A percentile compares a stretch with the other conserved stretches of the same genome.
Conservation (phyloP, 371 early-diverging fungal species). For the Dentiscutata heterogama region DNA sequence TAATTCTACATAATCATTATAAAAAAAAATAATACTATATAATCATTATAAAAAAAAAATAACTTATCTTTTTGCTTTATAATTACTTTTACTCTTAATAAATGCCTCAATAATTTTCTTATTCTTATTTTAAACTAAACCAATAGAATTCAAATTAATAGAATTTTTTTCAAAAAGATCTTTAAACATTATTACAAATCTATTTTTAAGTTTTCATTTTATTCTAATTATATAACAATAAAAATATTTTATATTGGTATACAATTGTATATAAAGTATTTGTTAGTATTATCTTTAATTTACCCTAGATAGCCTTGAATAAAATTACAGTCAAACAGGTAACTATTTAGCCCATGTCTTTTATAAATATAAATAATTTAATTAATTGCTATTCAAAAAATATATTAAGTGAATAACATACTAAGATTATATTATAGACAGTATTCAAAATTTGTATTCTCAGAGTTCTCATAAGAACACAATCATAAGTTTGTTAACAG, state of each 20-base stretch:
- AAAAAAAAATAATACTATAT: neutral
- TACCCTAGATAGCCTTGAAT: conserved; percentile 70
- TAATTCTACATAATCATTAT: neutral
- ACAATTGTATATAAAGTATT: neutral
- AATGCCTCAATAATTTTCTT: conserved; percentile 86
- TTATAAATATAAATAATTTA: conserved; percentile 20
- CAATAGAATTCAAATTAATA: conserved; percentile 81
- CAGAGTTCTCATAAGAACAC: too few species aligned
- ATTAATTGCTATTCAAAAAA: neutral
- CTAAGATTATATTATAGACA: conserved; percentile 96
- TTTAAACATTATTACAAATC: conserved; percentile 90
- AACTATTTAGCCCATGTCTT: conserved; percentile 95
- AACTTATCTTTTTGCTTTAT: conserved; percentile 47
- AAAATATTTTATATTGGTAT: neutral
- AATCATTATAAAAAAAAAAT: neutral
- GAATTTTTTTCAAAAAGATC: conserved; percentile 57
- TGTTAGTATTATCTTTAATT: conserved; percentile 23
- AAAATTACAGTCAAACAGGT: conserved; percentile 91
- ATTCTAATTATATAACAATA: conserved; percentile 62
- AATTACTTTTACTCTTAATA: conserved; percentile 71
- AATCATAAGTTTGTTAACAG: too few species aligned
- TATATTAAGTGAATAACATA: conserved; percentile 45
- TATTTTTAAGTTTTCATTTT: conserved; percentile 91
- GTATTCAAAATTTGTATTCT: too few species aligned
- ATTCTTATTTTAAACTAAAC: conserved; percentile 72